These are phyloP conservation scores for Somion occarium DNA, from an alignment of 1,284 basidiomycete species.

Conservation along the genomic window DNA sequence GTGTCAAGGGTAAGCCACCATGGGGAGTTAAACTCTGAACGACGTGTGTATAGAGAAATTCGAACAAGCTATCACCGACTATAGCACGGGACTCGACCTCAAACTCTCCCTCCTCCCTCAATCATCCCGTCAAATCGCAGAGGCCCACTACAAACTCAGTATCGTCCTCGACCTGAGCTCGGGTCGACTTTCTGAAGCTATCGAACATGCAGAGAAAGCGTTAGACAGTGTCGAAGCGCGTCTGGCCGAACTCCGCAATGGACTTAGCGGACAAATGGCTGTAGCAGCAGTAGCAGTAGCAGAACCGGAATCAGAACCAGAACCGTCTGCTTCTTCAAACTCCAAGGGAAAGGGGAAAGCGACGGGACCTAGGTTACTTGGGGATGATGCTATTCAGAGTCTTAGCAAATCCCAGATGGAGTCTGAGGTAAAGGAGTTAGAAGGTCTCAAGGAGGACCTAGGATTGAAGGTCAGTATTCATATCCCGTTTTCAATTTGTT, in stretches of 20 bases:
- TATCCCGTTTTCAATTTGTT: not conserved
- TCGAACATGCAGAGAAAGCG: constrained; percentile 74
- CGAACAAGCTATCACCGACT: constrained; percentile 84
- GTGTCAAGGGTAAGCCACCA: too few relatives aligned
- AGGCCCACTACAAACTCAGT: constrained; percentile 86
- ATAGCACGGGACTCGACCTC: constrained; percentile 66
- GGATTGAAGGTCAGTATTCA: constrained; percentile 60
- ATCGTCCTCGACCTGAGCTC: constrained; percentile 86
- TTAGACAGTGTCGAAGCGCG: constrained; percentile 71
- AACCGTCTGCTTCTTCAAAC: constrained; percentile 33
- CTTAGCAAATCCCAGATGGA: constrained; percentile 69
- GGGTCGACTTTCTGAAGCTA: constrained; percentile 74
- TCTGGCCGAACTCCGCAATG: constrained; percentile 57
- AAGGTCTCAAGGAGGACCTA: constrained; percentile 73
- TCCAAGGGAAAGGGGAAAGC: constrained; percentile 68
- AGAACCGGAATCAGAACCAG: too few relatives aligned
- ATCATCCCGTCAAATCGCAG: constrained; percentile 83
- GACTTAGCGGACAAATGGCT: constrained; percentile 38
- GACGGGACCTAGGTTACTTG: constrained; percentile 34
- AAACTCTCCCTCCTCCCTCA: constrained; percentile 68
- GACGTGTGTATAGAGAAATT: constrained; percentile 70
- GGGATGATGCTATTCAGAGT: constrained; percentile 49
- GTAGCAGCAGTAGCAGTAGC: constrained; percentile 18
- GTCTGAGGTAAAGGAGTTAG: constrained; percentile 72
- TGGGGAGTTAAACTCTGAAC: not conserved